phyloP scores from a whole-genome alignment of 352 stramenopile species.

The Pythium myriotylum region DNA sequence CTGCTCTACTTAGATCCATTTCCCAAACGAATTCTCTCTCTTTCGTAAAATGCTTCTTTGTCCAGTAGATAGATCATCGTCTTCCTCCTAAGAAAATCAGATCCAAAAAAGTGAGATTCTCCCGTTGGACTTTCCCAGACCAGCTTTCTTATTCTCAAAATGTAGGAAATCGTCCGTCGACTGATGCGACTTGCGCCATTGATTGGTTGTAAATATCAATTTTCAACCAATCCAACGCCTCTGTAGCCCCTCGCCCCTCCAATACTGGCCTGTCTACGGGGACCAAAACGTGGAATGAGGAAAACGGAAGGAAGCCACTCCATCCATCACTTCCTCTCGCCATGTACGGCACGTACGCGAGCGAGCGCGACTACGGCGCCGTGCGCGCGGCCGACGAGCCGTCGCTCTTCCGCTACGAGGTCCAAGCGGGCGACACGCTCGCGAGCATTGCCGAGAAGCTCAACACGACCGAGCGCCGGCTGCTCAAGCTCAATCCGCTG shows the following conservation, averaged over 20 bases:
- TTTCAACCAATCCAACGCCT: constrained; percentile 5
- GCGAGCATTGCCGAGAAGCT: constrained; percentile 64
- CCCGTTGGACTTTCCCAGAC: no score
- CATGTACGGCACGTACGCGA: constrained; percentile 29
- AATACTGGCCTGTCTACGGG: not conserved
- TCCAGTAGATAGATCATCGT: no score
- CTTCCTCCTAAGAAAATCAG: not conserved
- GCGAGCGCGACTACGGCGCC: constrained; percentile 28
- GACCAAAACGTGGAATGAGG: not conserved
- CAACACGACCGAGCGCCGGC: constrained; percentile 51
- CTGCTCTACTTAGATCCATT: constrained; percentile 52
- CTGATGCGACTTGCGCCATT: no score
- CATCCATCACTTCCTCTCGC: constrained; percentile 15
- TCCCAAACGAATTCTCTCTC: not conserved
- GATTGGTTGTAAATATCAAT: not conserved
- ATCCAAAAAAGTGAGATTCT: not conserved
- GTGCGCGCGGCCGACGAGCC: constrained; percentile 23
- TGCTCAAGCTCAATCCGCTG: constrained; percentile 75
- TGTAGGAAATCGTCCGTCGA: no score
- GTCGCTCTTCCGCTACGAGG: constrained; percentile 76
- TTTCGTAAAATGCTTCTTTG: no score
- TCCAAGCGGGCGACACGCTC: constrained; percentile 67
- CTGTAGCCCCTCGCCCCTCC: not conserved
- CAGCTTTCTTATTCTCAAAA: no score
- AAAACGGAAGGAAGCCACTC: constrained; percentile 63